Evolutionary conservation across 169 alveolate species (phyloP), one percentile per base, ranked within the genome.

Genomic region (Plasmodium gonderi): DNA sequence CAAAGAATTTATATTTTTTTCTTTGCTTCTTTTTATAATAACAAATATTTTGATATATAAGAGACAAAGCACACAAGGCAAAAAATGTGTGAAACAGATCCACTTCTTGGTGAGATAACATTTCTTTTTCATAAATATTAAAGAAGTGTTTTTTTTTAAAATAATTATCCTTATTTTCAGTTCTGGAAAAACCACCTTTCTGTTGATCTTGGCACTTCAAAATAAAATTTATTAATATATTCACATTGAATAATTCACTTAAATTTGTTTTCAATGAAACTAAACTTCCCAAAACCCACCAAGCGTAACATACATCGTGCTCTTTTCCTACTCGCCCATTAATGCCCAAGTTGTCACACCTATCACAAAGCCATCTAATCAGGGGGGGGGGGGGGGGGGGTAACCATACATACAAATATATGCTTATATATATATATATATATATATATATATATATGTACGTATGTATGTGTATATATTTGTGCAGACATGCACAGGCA

Each of bases 281-380:
- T 44, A 95, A 78, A 42, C 96, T 92, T 17, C 95, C 94, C 76
- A 95, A 80, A 42, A 91, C 69, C 97, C 97, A 95, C 94, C 94
- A 95, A 26, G 96, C 78, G 85, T 95, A 95, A 74, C 97, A 95
- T 20, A 95, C 94, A 60, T 95, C 97, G 60, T 92, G 93, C 7
- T 93, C 64, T 67, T 95, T 95, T 45, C 96, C 96, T 0, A 92
- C 94, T 9, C 96, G 64, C 14, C 97, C 97, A n/a, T 91, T 91
- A 45, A 95, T 91, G 5, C 96, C 96, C 12, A 33, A 23, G 40
- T 83, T 83, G 26, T 83, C 92, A 83, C 64, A 83, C 44, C 92
- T 33, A 36, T 83, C 92, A 23, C 92, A 83, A 26, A 83, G 82
- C 92, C 92, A 83, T 36, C 92, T 83, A 64, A n/a, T 23, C 7